phyloP scores from a whole-genome alignment of 768 basidiomycete species.

The Leccinum subgranulosum region DNA sequence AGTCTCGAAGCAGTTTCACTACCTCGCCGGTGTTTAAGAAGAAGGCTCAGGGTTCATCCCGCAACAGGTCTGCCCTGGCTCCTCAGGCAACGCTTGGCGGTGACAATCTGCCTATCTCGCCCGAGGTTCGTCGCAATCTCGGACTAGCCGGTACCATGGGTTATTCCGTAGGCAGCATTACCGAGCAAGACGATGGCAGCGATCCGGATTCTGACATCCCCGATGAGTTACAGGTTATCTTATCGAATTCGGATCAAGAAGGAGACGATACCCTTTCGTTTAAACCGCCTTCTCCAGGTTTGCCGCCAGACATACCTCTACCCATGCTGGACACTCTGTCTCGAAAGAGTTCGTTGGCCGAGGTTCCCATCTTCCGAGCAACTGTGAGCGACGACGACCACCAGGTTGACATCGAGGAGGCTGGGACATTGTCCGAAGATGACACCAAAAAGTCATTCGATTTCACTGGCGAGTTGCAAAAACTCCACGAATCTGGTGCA shows the following conservation, averaged over 20 bases:
- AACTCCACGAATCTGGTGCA: slow-evolving; percentile 65
- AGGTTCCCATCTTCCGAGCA: slow-evolving; percentile 41
- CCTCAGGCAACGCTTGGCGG: slow-evolving; percentile 13
- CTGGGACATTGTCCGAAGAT: slow-evolving; percentile 47
- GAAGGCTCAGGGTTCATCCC: slow-evolving; percentile 21
- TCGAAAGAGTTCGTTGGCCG: slow-evolving; percentile 14
- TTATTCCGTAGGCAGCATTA: slow-evolving; percentile 48
- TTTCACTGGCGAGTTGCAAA: slow-evolving; percentile 75
- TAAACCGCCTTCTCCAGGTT: slow-evolving; percentile 36
- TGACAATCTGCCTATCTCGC: slow-evolving; percentile 40
- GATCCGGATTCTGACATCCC: slow-evolving; percentile 82
- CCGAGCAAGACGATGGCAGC: slow-evolving; percentile 46
- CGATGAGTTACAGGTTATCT: slow-evolving; percentile 65
- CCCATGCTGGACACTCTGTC: slow-evolving; percentile 24
- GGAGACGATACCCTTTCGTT: slow-evolving; percentile 42
- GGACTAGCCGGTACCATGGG: slow-evolving; percentile 71
- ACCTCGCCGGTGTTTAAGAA: slow-evolving; percentile 37
- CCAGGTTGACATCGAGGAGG: slow-evolving; percentile 40
- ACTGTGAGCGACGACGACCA: slow-evolving; percentile 44
- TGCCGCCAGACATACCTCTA: slow-evolving; percentile 41
- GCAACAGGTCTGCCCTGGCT: slow-evolving; percentile 26
- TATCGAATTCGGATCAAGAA: slow-evolving; percentile 42
- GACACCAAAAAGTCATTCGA: slow-evolving; percentile 81
- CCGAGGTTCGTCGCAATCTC: slow-evolving; percentile 52
- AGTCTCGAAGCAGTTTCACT: slow-evolving; percentile 18